Conservation (phyloP, 1,284 basidiomycete genomes). For the Cutaneotrichosporon arboriforme region DNA sequence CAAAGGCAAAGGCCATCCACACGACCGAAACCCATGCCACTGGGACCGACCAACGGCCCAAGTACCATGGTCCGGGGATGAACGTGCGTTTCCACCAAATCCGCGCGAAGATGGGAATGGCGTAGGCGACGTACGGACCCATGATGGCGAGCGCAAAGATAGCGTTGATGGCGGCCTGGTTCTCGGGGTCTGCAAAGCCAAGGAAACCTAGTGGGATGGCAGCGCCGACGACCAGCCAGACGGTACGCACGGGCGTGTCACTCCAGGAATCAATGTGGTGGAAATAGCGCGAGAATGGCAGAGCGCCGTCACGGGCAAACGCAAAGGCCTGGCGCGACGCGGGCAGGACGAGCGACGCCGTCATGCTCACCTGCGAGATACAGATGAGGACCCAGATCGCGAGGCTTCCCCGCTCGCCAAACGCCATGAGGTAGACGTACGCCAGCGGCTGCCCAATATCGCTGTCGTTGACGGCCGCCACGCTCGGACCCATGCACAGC, state of each 20-base stretch:
- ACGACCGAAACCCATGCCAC: constrained; percentile 29
- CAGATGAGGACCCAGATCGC: constrained; percentile 45
- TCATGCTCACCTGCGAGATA: constrained; percentile 32
- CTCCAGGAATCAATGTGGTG: constrained; percentile 29
- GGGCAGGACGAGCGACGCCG: constrained; percentile 36
- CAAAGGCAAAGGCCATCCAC: constrained; percentile 41
- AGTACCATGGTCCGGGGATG: constrained; percentile 37
- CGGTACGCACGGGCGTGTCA: constrained; percentile 37
- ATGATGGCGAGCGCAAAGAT: constrained; percentile 41
- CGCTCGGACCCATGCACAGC: constrained; percentile 54
- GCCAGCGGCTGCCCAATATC: constrained; percentile 61
- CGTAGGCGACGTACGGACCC: constrained; percentile 33
- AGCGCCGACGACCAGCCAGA: constrained; percentile 38
- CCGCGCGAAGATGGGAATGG: constrained; percentile 37
- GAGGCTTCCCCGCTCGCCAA: constrained; percentile 45
- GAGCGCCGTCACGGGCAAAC: constrained; percentile 61
- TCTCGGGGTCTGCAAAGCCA: constrained; percentile 35
- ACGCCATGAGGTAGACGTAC: constrained; percentile 41
- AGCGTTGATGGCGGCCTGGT: constrained; percentile 39
- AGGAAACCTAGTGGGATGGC: constrained; percentile 35
- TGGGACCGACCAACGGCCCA: constrained; percentile 28
- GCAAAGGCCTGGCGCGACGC: constrained; percentile 60
- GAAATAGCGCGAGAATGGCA: constrained; percentile 64
- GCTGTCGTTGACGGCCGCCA: constrained; percentile 57
- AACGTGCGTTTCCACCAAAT: constrained; percentile 30